These are phyloP conservation scores for Xylariales sp. DNA, from an alignment of 2,329 filamentous ascomycete species.

Conservation along the genomic window DNA sequence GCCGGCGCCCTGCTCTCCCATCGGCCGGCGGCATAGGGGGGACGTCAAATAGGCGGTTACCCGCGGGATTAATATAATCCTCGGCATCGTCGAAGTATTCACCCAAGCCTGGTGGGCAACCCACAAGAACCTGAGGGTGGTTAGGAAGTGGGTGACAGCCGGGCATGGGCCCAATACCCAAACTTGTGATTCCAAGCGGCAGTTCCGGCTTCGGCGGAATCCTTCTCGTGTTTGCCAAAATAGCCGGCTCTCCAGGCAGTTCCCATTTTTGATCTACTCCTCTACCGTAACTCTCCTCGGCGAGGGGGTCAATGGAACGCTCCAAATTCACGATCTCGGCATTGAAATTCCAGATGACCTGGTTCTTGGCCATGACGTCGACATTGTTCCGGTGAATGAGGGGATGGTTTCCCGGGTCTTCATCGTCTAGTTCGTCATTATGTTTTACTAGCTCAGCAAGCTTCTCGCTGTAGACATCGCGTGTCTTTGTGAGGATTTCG, in stretches of 20 bases:
- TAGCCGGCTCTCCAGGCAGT: conserved; percentile 7
- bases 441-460: conserved; percentile 8
- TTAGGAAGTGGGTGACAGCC: conserved; percentile 36
- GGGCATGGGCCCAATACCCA: conserved; percentile 38
- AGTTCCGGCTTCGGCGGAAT: conserved; percentile 24
- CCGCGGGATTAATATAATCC: neutral
- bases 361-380: conserved; percentile 42
- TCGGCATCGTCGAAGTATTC: neutral
- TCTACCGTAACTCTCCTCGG: neutral
- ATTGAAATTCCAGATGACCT: conserved; percentile 39
- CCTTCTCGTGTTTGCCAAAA: conserved; percentile 22
- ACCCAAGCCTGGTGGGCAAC: conserved; percentile 31
- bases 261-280: conserved; percentile 29
- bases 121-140: conserved; percentile 39
- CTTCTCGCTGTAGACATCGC: conserved; percentile 18
- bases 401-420: conserved; percentile 38
- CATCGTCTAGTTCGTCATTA: conserved; percentile 37
- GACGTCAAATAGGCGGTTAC: neutral
- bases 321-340: conserved; percentile 36
- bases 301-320: conserved; percentile 23
- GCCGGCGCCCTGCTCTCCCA: too few species aligned
- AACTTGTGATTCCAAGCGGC: conserved; percentile 35
- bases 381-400: conserved; percentile 40
- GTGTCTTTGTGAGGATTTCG: conserved; percentile 17
- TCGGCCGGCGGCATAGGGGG: too few species aligned